Evolutionary conservation across 305 asterid species (phyloP).

Genomic region (Solanum hybrid): DNA sequence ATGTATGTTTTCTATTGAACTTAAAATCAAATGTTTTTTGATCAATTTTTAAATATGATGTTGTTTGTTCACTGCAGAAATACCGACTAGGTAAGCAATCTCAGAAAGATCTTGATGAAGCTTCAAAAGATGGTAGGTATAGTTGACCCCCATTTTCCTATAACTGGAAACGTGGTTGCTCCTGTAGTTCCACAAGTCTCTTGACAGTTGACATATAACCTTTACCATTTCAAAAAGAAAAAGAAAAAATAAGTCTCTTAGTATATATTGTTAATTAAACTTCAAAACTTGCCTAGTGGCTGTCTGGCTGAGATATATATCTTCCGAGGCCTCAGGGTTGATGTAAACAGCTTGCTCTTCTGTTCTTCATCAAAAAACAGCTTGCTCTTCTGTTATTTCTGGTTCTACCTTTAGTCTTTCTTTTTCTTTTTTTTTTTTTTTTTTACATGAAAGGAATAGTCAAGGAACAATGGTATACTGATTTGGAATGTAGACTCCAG

Average conservation of each 20-base stretch:
- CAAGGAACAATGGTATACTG: not conserved
- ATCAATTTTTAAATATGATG: constrained; percentile 11
- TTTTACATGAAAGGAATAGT: not conserved
- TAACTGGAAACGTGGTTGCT: constrained; percentile 5
- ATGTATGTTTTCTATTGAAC: not conserved
- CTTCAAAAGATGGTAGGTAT: constrained; percentile 68
- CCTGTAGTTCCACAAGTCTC: not conserved
- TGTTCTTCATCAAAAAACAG: not conserved
- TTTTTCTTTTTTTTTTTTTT: not conserved
- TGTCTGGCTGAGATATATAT: not conserved
- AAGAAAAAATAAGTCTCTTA: not conserved
- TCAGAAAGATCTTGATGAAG: constrained; percentile 67
- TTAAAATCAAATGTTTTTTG: not conserved
- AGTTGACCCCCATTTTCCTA: constrained; percentile 7
- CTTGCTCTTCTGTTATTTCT: not conserved
- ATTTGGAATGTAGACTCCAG: not conserved
- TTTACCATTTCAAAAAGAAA: not conserved
- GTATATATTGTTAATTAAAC: not conserved
- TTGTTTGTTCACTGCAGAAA: constrained; percentile 44
- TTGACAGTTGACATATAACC: not conserved
- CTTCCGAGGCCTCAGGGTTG: not conserved
- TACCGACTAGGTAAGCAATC: constrained; percentile 84
- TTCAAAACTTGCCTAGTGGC: not conserved
- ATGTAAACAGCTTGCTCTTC: not conserved
- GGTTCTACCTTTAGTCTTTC: not conserved